Evolutionary conservation across 2,329 filamentous ascomycete species (phyloP).

Genomic region (Cladosporium austrohemisphaericum): DNA sequence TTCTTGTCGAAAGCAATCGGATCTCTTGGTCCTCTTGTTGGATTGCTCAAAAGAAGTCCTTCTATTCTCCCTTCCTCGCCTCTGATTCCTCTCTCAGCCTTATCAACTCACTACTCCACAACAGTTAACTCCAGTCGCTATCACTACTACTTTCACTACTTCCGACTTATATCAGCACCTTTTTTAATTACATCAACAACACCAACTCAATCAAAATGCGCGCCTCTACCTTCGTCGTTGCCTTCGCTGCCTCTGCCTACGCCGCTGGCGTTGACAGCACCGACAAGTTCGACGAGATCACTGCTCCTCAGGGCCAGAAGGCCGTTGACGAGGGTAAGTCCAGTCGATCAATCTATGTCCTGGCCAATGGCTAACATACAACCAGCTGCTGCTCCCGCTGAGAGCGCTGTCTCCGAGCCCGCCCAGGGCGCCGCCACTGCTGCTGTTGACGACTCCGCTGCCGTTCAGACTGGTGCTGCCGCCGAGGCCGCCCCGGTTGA

Average conservation of each 20-base stretch:
- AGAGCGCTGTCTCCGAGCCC: not conserved
- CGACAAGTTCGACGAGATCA: slow-evolving; percentile 8
- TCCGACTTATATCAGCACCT: not conserved
- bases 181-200: slow-evolving; percentile 6
- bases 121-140: slow-evolving; percentile 12
- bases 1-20: slow-evolving; percentile 1
- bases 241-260: slow-evolving; percentile 15
- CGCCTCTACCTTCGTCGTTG: slow-evolving; percentile 16
- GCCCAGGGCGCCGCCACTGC: not conserved
- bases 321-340: not conserved
- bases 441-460: not conserved
- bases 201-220: slow-evolving; percentile 16
- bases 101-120: not conserved
- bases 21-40: slow-evolving; percentile 1
- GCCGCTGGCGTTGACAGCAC: slow-evolving; percentile 12
- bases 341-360: no score
- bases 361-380: not conserved
- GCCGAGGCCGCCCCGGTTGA: not conserved
- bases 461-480: not conserved
- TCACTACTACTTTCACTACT: no score
- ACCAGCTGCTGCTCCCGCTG: not conserved
- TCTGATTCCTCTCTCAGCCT: not conserved
- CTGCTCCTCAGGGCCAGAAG: not conserved
- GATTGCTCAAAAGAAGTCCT: slow-evolving; percentile 7
- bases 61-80: not conserved